These are phyloP conservation scores for Saussurea involucrata DNA, from an alignment of 129 eudicot species.

Conservation along the genomic window DNA sequence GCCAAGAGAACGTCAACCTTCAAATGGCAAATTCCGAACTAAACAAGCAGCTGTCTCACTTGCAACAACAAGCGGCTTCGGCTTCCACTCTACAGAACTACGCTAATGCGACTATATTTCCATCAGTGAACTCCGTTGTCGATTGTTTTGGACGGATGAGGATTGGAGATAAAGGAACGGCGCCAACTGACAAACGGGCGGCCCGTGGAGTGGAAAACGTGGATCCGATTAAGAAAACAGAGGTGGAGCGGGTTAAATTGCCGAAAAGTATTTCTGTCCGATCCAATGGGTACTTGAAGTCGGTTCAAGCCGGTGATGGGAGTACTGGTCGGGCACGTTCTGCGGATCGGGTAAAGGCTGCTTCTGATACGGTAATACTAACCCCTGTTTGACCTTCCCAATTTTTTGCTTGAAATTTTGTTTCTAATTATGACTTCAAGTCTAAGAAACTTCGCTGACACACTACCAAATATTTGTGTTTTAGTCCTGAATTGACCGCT, in stretches of 20 bases:
- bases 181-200: constrained; percentile 25
- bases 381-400: neutral
- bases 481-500: constrained; percentile 18
- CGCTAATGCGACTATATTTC: constrained; percentile 14
- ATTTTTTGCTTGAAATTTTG: neutral
- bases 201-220: constrained; percentile 47
- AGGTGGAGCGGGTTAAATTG: constrained; percentile 51
- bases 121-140: constrained; percentile 13
- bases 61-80: constrained; percentile 35
- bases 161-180: constrained; percentile 29
- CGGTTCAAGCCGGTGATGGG: constrained; percentile 34
- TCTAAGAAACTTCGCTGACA: constrained; percentile 18
- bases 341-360: constrained; percentile 39
- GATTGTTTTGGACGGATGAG: constrained; percentile 39
- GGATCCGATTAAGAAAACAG: constrained; percentile 33
- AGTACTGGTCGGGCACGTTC: constrained; percentile 28
- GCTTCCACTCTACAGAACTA: constrained; percentile 28
- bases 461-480: constrained; percentile 9
- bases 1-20: constrained; percentile 81
- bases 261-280: constrained; percentile 92
- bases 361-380: constrained; percentile 40
- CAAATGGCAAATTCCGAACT: constrained; percentile 62
- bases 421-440: constrained; percentile 15
- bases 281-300: constrained; percentile 72
- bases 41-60: constrained; percentile 40